Evolutionary conservation across 2,329 filamentous ascomycete genomes (phyloP), one percentile per base, ranked within the genome.

Genomic region (Diaporthe velutina): DNA sequence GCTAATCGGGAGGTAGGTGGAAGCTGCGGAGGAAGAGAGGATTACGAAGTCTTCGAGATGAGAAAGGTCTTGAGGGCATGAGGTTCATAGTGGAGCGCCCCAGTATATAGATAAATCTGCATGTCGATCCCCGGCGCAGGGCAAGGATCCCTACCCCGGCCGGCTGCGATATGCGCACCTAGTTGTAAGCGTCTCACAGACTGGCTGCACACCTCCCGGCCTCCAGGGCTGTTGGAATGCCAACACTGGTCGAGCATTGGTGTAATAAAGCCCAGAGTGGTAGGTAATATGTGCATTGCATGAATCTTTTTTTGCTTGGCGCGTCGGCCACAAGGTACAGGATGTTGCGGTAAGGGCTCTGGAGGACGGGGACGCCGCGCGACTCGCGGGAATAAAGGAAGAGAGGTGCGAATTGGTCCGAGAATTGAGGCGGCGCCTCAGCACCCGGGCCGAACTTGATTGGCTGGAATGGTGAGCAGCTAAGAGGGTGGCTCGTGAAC

Each of bases 371-470:
- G 19, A 25, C 35, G 54, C 54, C 50, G 30, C 42, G 70, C 70
- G 70, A 72, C 45, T 68, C 64, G 45, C 64, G 48, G 64, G 64
- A 54, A 54, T 28, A 68, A 40, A 54, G 64, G 28, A 40, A 52
- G n/a, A 40, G 30, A 54, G 48, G 64, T 25, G 35, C 48, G 48
- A 68, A 19, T 64, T 72, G 57, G 50, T 54, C 57, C 70, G 70
- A 64, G 45, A 72, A 60, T 72, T 64, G 38, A 38, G 70, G 70
- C 60, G 70, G 70, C 45, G n/a, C 28, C 7, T 30, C 55, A 64
- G 33, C 35, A 33, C 5, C 5, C 28, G 1, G 8, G 60, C 7
- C 19, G 22, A 15, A 33, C n/a, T 12, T 64, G 57, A 72, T 72
- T 72, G 70, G 70, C 45, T 72, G 48, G 22, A n/a, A 3, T 13